phyloP scores from a whole-genome alignment of 2,329 filamentous ascomycete genomes.

The Phoma sp. region DNA sequence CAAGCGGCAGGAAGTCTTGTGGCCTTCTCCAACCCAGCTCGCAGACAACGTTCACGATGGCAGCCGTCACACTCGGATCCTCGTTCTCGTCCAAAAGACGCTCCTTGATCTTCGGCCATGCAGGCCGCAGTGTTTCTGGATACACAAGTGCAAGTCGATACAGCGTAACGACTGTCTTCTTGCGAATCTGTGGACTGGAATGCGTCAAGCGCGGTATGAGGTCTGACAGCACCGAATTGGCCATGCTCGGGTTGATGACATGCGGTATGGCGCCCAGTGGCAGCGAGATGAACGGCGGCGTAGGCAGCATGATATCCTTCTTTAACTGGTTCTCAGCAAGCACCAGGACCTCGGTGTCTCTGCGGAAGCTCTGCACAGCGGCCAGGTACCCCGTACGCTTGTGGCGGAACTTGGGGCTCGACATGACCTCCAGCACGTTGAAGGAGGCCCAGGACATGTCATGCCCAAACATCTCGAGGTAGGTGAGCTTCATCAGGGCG shows the following conservation, averaged over 20 bases:
- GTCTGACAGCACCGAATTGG: conserved; percentile 87
- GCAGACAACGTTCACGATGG: conserved; percentile 96
- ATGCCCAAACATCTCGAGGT: conserved; percentile 98
- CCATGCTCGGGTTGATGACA: conserved; percentile 89
- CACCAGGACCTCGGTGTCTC: conserved; percentile 97
- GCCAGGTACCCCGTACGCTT: conserved; percentile 95
- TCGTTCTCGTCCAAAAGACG: conserved; percentile 88
- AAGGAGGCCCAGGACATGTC: conserved; percentile 99
- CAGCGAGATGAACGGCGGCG: conserved; percentile 79
- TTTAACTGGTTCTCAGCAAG: conserved; percentile 95
- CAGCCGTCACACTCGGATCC: conserved; percentile 91
- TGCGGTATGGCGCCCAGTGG: conserved; percentile 92
- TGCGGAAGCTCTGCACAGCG: conserved; percentile 92
- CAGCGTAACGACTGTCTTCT: conserved; percentile 94
- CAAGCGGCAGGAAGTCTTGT: conserved; percentile 90
- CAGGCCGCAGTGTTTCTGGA: conserved; percentile 87
- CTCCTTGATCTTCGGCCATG: conserved; percentile 98
- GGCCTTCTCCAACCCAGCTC: conserved; percentile 94
- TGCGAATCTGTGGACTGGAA: conserved; percentile 83
- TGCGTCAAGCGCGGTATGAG: conserved; percentile 86
- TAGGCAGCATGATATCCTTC: conserved; percentile 82
- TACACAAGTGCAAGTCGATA: conserved; percentile 96
- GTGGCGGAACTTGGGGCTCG: conserved; percentile 89
- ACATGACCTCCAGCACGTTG: conserved; percentile 99
- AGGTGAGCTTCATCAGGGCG: conserved; percentile 92